These are phyloP conservation scores for Lactarius quietus DNA, from an alignment of 768 basidiomycete genomes.

Conservation along the genomic window DNA sequence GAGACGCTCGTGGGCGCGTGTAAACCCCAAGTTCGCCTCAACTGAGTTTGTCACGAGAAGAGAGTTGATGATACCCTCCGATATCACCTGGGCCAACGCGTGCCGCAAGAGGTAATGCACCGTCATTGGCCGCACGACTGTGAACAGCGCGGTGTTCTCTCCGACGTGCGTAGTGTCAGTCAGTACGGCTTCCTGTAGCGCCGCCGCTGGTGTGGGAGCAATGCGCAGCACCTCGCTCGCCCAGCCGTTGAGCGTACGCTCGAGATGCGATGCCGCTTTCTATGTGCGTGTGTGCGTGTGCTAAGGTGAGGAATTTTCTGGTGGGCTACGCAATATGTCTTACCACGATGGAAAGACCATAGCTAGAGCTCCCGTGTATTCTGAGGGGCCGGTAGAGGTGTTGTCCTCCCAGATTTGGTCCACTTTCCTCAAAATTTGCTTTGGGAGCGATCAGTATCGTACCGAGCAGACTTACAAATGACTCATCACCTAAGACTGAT, in stretches of 20 bases:
- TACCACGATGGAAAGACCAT: constrained; percentile 86
- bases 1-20: constrained; percentile 83
- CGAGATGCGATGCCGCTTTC: constrained; percentile 66
- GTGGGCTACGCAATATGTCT: neutral
- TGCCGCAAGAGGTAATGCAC: constrained; percentile 79
- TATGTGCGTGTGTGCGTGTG: constrained; percentile 36
- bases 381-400: constrained; percentile 33
- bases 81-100: constrained; percentile 70
- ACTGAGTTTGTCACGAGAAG: constrained; percentile 81
- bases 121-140: constrained; percentile 52
- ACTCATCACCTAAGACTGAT: too few relatives aligned
- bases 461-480: too few relatives aligned
- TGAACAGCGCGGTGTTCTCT: constrained; percentile 34
- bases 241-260: constrained; percentile 83
- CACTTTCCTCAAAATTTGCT: neutral
- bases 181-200: constrained; percentile 56
- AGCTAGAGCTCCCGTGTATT: constrained; percentile 61
- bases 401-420: too few relatives aligned
- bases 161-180: constrained; percentile 52
- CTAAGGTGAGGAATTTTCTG: neutral
- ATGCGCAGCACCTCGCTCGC: constrained; percentile 66
- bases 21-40: constrained; percentile 80
- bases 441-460: too few relatives aligned
- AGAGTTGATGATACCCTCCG: constrained; percentile 79
- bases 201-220: constrained; percentile 50